These are phyloP conservation scores for Luffa acutangula DNA, from an alignment of 306 rosid species.

Conservation along the genomic window DNA sequence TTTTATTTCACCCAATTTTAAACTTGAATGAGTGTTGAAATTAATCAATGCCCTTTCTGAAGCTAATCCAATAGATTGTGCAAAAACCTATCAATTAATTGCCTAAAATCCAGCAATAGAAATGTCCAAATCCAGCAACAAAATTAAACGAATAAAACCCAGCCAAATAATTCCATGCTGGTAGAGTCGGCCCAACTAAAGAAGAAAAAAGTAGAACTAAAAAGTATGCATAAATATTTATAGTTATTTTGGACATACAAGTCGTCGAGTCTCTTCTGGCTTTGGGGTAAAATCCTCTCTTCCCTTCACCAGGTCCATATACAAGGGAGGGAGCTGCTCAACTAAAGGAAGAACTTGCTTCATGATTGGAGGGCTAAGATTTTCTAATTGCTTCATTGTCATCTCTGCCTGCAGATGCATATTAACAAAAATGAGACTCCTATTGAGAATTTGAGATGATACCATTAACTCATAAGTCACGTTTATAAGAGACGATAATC, in stretches of 20 bases:
- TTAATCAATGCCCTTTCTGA: not conserved
- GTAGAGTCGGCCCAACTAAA: not conserved
- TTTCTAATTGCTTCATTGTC: constrained; percentile 72
- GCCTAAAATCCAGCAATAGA: not conserved
- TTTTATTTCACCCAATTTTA: not conserved
- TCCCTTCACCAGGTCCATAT: constrained; percentile 84
- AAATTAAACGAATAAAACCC: not conserved
- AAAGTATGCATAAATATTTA: not conserved
- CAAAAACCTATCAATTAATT: not conserved
- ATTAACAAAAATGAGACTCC: constrained; percentile 22
- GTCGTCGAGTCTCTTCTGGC: constrained; percentile 83
- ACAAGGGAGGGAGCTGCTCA: constrained; percentile 94
- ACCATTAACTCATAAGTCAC: not conserved
- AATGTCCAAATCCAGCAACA: not conserved
- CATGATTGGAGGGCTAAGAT: constrained; percentile 86
- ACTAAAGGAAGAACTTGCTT: constrained; percentile 95
- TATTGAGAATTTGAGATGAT: not conserved
- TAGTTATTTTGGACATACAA: constrained; percentile 37
- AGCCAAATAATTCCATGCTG: not conserved
- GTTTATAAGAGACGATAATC: not conserved
- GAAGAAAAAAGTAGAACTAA: not conserved
- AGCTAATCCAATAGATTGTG: not conserved
- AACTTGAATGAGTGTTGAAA: not conserved
- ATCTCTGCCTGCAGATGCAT: constrained; percentile 74
- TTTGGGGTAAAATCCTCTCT: constrained; percentile 78